A percentile compares a stretch with the other conserved stretches of the same genome.
Conservation (phyloP, 768 basidiomycete genomes). For the Boletellus emodensis region DNA sequence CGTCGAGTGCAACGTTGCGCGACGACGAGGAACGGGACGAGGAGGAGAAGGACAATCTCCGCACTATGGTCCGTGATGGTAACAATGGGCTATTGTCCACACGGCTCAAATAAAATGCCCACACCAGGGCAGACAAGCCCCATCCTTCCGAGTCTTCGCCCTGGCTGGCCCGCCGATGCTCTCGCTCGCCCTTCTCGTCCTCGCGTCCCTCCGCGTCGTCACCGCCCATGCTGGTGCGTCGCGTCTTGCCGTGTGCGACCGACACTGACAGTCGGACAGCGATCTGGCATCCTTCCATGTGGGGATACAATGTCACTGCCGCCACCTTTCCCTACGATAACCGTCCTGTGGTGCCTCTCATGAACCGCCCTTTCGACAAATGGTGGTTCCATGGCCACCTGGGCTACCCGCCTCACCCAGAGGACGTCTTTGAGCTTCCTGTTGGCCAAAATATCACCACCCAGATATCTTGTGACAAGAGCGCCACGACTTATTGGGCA, state of each 20-base stretch:
- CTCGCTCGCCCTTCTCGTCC: constrained; percentile 1
- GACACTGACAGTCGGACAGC: constrained; percentile 28
- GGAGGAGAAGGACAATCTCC: constrained; percentile 15
- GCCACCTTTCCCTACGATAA: constrained; percentile 58
- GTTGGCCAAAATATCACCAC: constrained; percentile 52
- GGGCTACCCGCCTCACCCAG: constrained; percentile 49
- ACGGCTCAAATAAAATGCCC: too few relatives aligned
- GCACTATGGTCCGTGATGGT: not conserved
- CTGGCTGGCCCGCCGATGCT: constrained; percentile 23
- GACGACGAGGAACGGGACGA: not conserved
- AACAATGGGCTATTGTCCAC: too few relatives aligned
- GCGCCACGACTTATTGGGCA: constrained; percentile 51
- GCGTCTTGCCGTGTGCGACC: too few relatives aligned
- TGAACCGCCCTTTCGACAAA: constrained; percentile 36
- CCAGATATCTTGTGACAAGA: constrained; percentile 58
- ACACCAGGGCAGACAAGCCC: too few relatives aligned
- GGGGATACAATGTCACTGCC: constrained; percentile 60
- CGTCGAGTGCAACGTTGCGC: constrained; percentile 10
- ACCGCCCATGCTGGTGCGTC: constrained; percentile 18
- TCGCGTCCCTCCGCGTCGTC: constrained; percentile 4
- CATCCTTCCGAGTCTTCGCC: not conserved
- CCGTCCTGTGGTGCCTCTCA: constrained; percentile 48
- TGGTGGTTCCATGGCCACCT: constrained; percentile 68
- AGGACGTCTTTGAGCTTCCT: constrained; percentile 56
- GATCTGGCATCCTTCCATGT: constrained; percentile 59